Conservation (phyloP, 345 rosid species). For the Rhodomyrtus tomentosa region DNA sequence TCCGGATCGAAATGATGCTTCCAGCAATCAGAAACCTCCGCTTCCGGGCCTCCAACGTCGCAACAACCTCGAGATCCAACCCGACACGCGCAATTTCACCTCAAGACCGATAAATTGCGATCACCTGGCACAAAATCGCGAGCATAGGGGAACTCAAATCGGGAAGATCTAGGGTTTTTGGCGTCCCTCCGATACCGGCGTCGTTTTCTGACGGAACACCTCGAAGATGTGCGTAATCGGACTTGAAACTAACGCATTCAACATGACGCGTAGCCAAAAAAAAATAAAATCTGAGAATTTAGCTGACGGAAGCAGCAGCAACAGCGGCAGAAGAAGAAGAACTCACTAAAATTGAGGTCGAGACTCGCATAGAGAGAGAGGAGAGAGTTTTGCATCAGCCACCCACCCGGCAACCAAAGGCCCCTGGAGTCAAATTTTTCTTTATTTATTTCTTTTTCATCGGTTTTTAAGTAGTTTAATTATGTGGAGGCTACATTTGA, state of each 20-base stretch:
- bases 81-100: background rate
- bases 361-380: conserved; percentile 1
- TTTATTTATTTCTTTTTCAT: background rate
- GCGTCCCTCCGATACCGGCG: conserved; percentile 9
- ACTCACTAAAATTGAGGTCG: conserved; percentile 27
- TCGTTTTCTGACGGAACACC: background rate
- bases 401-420: background rate
- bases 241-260: background rate
- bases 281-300: background rate
- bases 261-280: background rate
- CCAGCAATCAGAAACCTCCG: background rate
- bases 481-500: no score
- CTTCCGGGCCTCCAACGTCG: conserved; percentile 18
- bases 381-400: background rate
- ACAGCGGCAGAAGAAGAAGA: background rate
- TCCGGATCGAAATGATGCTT: background rate
- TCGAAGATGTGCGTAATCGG: background rate
- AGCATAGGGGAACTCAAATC: background rate
- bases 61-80: conserved; percentile 14
- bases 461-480: background rate
- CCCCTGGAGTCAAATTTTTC: background rate
- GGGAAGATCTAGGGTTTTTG: conserved; percentile 37
- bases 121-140: conserved; percentile 18
- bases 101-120: background rate
- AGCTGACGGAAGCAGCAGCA: background rate